A percentile compares a stretch with the other conserved stretches of the same genome.
Evolutionary conservation across 2,329 filamentous ascomycete genomes (phyloP).

Genomic region (Xylaria polymorpha): DNA sequence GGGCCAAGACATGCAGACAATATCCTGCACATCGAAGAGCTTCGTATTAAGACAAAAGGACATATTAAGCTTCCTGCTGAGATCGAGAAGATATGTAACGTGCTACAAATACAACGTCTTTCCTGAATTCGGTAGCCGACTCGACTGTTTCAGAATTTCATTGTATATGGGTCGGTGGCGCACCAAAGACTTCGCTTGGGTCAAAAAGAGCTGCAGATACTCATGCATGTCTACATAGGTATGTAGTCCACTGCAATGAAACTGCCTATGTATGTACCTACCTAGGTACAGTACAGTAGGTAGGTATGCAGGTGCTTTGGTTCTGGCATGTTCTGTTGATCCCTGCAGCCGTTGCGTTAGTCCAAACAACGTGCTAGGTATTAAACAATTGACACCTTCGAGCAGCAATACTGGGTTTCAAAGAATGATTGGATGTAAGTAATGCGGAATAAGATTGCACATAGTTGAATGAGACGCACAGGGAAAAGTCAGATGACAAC

Average conservation of each 20-base stretch:
- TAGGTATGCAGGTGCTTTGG: background rate
- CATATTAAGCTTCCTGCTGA: background rate
- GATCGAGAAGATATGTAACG: background rate
- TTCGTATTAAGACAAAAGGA: too few relatives aligned
- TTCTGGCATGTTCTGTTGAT: background rate
- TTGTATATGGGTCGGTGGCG: constrained; percentile 1
- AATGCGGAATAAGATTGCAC: constrained; percentile 20
- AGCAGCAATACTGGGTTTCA: background rate
- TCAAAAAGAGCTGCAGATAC: constrained; percentile 9
- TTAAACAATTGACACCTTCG: background rate
- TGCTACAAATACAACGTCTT: background rate
- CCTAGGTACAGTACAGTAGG: too few relatives aligned
- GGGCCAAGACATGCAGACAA: background rate
- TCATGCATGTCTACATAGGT: constrained; percentile 8
- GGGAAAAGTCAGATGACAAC: constrained; percentile 6
- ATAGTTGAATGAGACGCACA: background rate
- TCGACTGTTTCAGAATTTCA: constrained; percentile 13
- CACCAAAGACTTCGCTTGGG: constrained; percentile 5
- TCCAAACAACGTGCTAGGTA: background rate
- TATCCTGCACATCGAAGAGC: constrained; percentile 5
- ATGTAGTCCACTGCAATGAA: background rate
- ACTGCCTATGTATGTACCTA: too few relatives aligned
- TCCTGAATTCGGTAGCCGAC: background rate
- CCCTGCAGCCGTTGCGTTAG: constrained; percentile 2
- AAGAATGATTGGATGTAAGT: constrained; percentile 4